Evolutionary conservation across 2,329 filamentous ascomycete genomes (phyloP).

Genomic region (Lecanicillium sp.): DNA sequence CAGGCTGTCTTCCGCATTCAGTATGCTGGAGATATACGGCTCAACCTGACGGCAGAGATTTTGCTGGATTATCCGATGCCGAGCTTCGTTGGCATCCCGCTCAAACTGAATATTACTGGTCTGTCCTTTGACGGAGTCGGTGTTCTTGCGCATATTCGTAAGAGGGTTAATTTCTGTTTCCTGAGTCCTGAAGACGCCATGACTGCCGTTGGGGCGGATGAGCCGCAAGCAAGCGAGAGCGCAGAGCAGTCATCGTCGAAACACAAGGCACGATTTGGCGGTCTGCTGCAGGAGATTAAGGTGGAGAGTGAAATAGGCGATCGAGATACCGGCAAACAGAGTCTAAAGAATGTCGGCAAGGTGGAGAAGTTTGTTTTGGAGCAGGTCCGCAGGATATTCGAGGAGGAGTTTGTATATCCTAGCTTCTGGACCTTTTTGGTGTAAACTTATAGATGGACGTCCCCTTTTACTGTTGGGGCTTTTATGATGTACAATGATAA

Average conservation of each 20-base stretch:
- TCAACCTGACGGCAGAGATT: constrained; percentile 90
- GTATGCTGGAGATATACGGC: constrained; percentile 79
- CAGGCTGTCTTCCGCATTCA: constrained; percentile 88
- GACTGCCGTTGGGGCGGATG: constrained; percentile 53
- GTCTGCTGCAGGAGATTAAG: constrained; percentile 81
- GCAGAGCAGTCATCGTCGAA: constrained; percentile 16
- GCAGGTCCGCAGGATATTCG: constrained; percentile 93
- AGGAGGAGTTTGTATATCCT: constrained; percentile 97
- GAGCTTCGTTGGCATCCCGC: constrained; percentile 90
- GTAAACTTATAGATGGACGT: constrained; percentile 27
- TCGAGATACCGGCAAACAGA: constrained; percentile 84
- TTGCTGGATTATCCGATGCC: constrained; percentile 97
- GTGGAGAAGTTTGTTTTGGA: constrained; percentile 96
- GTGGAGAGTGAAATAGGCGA: constrained; percentile 98
- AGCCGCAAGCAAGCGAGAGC: constrained; percentile 10
- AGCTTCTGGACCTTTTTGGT: constrained; percentile 98
- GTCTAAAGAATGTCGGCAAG: constrained; percentile 96
- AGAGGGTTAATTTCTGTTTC: constrained; percentile 88
- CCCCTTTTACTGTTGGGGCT: not conserved
- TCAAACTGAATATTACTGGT: constrained; percentile 92
- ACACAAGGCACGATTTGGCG: constrained; percentile 46
- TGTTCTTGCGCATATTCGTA: constrained; percentile 83
- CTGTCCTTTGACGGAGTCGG: constrained; percentile 93
- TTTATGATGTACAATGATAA: not conserved
- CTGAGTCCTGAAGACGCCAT: constrained; percentile 85